A percentile compares a stretch with the other conserved stretches of the same genome.
Conservation (phyloP, 2,329 filamentous ascomycete genomes). For the Aspergillus versicolor region DNA sequence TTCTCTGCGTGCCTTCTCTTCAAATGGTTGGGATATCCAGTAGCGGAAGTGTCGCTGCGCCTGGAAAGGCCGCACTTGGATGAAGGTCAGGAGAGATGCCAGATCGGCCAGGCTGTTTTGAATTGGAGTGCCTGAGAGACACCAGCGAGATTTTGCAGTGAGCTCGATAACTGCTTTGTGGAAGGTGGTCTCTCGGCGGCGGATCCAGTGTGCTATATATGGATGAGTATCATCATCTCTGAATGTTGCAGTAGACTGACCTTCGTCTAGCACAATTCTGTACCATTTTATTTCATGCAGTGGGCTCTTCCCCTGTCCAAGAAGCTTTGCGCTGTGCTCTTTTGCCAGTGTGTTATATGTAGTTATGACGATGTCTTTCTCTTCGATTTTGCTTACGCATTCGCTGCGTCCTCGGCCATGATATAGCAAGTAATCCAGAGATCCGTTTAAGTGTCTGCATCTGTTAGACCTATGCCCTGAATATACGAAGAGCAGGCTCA, state of each 20-base stretch:
- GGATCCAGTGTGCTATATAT: constrained; percentile 52
- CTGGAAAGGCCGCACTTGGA: constrained; percentile 31
- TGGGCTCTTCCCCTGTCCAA: not conserved
- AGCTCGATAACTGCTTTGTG: constrained; percentile 46
- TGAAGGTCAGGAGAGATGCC: constrained; percentile 52
- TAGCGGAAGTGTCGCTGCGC: not conserved
- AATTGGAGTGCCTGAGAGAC: constrained; percentile 55
- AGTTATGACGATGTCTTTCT: constrained; percentile 46
- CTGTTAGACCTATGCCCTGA: not conserved
- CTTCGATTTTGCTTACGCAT: not conserved
- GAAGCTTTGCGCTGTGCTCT: constrained; percentile 16
- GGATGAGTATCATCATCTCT: not conserved
- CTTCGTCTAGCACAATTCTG: constrained; percentile 49
- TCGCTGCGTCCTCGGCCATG: constrained; percentile 1
- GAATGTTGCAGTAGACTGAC: constrained; percentile 24
- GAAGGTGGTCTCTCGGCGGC: constrained; percentile 48
- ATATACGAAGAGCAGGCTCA: not conserved
- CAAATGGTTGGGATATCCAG: constrained; percentile 35
- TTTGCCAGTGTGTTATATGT: constrained; percentile 49
- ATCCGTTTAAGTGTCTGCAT: not conserved
- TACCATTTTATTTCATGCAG: constrained; percentile 38
- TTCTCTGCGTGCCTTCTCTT: constrained; percentile 20
- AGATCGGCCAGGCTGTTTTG: constrained; percentile 56
- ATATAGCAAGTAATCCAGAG: not conserved
- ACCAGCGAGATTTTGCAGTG: constrained; percentile 50